Conservation (phyloP, 2,329 filamentous ascomycete species). For the Apiospora hydei region DNA sequence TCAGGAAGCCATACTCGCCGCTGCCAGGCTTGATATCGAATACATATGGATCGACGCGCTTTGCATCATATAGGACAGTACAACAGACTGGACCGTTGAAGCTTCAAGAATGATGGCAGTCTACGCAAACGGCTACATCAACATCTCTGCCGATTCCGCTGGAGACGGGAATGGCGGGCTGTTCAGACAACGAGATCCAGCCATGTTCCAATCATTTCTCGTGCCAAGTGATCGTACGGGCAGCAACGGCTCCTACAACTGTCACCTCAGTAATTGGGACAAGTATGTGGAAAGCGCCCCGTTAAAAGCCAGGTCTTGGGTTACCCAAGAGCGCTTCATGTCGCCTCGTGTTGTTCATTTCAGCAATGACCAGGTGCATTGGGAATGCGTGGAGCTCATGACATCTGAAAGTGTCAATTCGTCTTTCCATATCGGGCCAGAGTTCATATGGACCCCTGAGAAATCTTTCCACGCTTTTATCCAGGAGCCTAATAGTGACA, state of each 20-base stretch:
- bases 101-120: background rate
- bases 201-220: background rate
- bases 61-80: background rate
- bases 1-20: background rate
- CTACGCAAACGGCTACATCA: background rate
- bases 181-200: background rate
- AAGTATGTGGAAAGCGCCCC: background rate
- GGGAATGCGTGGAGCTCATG: background rate
- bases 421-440: background rate
- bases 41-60: background rate
- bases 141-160: background rate
- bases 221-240: too few relatives aligned
- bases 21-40: background rate
- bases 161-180: background rate
- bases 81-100: background rate
- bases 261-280: background rate
- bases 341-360: background rate
- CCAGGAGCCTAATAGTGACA: too few relatives aligned
- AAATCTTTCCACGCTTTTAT: too few relatives aligned
- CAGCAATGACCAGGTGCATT: background rate
- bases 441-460: too few relatives aligned
- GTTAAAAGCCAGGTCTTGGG: background rate
- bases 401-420: background rate
- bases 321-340: background rate
- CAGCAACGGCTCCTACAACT: background rate